phyloP scores from a whole-genome alignment of 2,329 filamentous ascomycete genomes.

The Dryadomyces quercus-mongolicae region DNA sequence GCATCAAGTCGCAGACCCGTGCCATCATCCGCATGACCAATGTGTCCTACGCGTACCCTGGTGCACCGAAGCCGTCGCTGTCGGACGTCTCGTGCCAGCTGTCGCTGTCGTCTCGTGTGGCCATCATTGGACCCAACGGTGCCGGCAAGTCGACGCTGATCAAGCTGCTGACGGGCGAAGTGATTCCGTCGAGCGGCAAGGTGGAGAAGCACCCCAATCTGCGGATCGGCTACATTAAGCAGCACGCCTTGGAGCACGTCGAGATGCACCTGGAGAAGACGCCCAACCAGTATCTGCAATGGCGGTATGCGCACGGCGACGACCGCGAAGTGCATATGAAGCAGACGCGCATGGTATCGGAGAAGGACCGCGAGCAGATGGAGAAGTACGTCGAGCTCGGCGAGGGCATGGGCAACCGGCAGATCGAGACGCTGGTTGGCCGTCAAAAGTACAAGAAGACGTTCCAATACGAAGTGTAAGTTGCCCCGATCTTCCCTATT shows the following conservation, averaged over 20 bases:
- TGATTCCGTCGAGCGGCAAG: slow-evolving; percentile 68
- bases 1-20: slow-evolving; percentile 89
- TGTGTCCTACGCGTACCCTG: slow-evolving; percentile 89
- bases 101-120: slow-evolving; percentile 79
- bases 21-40: slow-evolving; percentile 93
- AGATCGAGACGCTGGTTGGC: slow-evolving; percentile 82
- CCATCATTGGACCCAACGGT: slow-evolving; percentile 95
- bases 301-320: slow-evolving; percentile 94
- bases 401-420: slow-evolving; percentile 65
- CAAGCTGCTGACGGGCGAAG: slow-evolving; percentile 90
- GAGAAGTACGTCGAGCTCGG: slow-evolving; percentile 76
- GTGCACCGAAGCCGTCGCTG: slow-evolving; percentile 75
- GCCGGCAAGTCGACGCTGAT: slow-evolving; percentile 97
- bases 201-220: slow-evolving; percentile 98
- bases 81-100: slow-evolving; percentile 78
- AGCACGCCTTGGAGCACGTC: slow-evolving; percentile 96
- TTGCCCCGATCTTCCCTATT: slow-evolving; percentile 11
- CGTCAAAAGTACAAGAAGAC: slow-evolving; percentile 98
- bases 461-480: slow-evolving; percentile 92
- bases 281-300: slow-evolving; percentile 96
- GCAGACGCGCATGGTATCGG: slow-evolving; percentile 83
- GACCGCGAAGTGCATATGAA: slow-evolving; percentile 96
- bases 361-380: slow-evolving; percentile 80
- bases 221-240: slow-evolving; percentile 98
- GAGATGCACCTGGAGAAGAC: slow-evolving; percentile 99